These are phyloP conservation scores for Backusella morwellensis DNA, from an alignment of 192 early-diverging fungal genomes.

Conservation along the genomic window DNA sequence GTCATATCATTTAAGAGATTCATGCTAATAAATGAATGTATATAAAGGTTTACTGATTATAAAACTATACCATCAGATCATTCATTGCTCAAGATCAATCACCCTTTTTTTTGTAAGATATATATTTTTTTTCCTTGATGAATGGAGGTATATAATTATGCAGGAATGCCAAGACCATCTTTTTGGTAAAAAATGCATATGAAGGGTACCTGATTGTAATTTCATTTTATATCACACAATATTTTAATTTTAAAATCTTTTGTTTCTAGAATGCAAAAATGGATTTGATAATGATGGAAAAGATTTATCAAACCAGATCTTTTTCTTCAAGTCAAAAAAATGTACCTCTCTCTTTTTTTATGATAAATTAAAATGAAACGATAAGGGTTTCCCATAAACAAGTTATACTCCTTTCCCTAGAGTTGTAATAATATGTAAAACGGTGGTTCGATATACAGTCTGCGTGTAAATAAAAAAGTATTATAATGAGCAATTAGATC, in stretches of 20 bases:
- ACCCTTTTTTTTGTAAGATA: neutral
- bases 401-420: too few relatives aligned
- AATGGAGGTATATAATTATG: neutral
- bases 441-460: too few relatives aligned
- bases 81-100: neutral
- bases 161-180: conserved; percentile 2
- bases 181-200: conserved; percentile 5
- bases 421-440: too few relatives aligned
- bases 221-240: neutral
- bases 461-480: too few relatives aligned
- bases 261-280: neutral
- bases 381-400: too few relatives aligned
- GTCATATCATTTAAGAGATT: neutral
- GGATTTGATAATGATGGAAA: too few relatives aligned
- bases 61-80: neutral
- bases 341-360: too few relatives aligned
- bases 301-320: neutral
- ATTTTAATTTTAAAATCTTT: conserved; percentile 8
- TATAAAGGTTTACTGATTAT: neutral
- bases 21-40: neutral
- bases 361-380: too few relatives aligned
- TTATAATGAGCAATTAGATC: too few relatives aligned
- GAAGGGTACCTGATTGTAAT: neutral
- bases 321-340: too few relatives aligned
- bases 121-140: neutral